Conservation (phyloP, 805 yeast species). For the Priceomyces castillae region DNA sequence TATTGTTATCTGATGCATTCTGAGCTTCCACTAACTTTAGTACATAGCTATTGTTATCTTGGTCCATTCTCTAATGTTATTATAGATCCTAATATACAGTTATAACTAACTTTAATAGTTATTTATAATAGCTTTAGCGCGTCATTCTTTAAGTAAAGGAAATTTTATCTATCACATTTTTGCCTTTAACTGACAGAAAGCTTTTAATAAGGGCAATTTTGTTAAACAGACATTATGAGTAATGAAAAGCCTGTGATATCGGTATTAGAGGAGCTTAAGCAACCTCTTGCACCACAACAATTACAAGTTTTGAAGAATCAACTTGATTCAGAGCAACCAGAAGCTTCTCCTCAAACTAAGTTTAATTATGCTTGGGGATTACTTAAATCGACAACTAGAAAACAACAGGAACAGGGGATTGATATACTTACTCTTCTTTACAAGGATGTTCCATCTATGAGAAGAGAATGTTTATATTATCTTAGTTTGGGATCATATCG, state of each 20-base stretch:
- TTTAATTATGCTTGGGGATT: constrained; percentile 98
- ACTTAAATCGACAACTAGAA: constrained; percentile 61
- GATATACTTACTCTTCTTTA: constrained; percentile 67
- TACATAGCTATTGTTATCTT: not conserved
- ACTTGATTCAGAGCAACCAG: constrained; percentile 75
- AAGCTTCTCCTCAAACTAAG: constrained; percentile 75
- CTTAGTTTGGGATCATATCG: constrained; percentile 84
- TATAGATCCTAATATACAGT: no score
- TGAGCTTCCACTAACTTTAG: constrained; percentile 23
- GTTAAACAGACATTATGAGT: not conserved
- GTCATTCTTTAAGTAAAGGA: no score
- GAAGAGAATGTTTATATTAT: constrained; percentile 88
- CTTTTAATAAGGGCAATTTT: not conserved
- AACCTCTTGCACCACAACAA: constrained; percentile 69
- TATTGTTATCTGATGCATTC: constrained; percentile 46
- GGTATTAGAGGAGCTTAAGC: constrained; percentile 41
- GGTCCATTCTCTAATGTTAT: constrained; percentile 4
- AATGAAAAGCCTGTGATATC: constrained; percentile 19
- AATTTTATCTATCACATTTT: not conserved
- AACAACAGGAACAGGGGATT: constrained; percentile 77
- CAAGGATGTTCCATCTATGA: constrained; percentile 73
- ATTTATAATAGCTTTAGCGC: no score
- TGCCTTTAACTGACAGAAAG: not conserved
- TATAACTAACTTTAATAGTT: no score
- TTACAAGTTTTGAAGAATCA: constrained; percentile 73